Percentiles rank a stretch among this genome's conserved stretches.
Conservation (phyloP, 2,329 filamentous ascomycete species). For the Trichoderma oligosporum region DNA sequence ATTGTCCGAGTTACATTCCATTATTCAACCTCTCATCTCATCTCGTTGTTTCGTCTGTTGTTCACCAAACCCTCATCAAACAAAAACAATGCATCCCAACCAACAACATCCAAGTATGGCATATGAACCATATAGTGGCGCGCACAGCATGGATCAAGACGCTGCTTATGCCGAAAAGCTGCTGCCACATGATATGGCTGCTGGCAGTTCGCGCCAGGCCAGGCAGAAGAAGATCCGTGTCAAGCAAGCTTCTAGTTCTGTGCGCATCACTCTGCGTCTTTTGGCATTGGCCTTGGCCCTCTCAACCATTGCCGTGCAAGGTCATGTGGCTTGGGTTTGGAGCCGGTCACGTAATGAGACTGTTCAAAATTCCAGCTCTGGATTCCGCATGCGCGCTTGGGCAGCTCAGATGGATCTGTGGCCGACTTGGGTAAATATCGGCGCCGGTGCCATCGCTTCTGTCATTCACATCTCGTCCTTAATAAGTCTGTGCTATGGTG, state of each 20-base stretch:
- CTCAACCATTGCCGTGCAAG: neutral
- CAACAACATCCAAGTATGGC: neutral
- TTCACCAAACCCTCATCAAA: neutral
- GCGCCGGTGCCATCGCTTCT: neutral
- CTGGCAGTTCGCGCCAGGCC: neutral
- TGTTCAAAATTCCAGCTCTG: neutral
- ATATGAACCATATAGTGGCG: neutral
- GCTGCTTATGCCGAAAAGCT: neutral
- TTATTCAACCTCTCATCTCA: neutral
- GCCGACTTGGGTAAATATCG: neutral
- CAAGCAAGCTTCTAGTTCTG: neutral
- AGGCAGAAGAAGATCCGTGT: neutral
- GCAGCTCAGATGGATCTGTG: neutral
- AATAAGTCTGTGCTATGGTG: neutral
- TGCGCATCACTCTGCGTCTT: neutral
- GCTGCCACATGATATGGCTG: neutral
- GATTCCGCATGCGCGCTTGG: neutral
- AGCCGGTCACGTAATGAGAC: neutral
- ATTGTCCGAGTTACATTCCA: neutral
- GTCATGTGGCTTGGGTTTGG: neutral
- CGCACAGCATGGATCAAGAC: neutral
- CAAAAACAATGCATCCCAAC: neutral
- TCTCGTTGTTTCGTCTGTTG: neutral
- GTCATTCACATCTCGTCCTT: neutral
- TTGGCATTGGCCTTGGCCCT: neutral